These are phyloP conservation scores for Sugiyamaella castrensis DNA, from an alignment of 1,139 yeast species.

Conservation along the genomic window DNA sequence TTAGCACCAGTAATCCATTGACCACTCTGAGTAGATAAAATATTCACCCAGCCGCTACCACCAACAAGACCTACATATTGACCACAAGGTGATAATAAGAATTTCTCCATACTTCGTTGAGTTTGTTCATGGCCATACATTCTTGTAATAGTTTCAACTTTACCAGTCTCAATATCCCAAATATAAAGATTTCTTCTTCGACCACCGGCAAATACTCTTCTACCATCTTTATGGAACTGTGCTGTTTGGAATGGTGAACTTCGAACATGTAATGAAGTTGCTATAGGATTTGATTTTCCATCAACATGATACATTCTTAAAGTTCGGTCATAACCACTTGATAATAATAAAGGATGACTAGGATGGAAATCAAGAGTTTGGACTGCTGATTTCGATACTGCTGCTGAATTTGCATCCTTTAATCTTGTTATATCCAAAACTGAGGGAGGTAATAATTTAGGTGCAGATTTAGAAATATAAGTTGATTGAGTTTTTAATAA, in stretches of 20 bases:
- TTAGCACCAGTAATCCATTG: conserved; percentile 87
- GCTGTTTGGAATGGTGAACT: conserved; percentile 81
- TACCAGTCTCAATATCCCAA: conserved; percentile 80
- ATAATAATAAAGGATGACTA: conserved; percentile 73
- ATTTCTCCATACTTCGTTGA: conserved; percentile 82
- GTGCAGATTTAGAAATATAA: conserved; percentile 49
- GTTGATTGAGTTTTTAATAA: conserved; percentile 58
- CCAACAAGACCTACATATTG: conserved; percentile 74
- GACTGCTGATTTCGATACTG: conserved; percentile 69
- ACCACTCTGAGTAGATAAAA: conserved; percentile 71
- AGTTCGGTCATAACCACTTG: conserved; percentile 92
- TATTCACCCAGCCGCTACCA: conserved; percentile 84
- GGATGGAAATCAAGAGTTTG: conserved; percentile 86
- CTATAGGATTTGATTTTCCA: conserved; percentile 79
- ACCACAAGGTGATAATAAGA: conserved; percentile 65
- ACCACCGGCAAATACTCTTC: conserved; percentile 78
- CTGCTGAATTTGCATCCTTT: conserved; percentile 78
- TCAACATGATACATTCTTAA: conserved; percentile 85
- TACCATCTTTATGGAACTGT: conserved; percentile 54
- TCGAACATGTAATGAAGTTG: conserved; percentile 74
- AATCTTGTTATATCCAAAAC: conserved; percentile 72
- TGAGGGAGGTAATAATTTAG: conserved; percentile 65
- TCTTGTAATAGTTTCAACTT: conserved; percentile 78
- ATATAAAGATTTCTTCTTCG: conserved; percentile 88
- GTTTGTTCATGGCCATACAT: conserved; percentile 87